phyloP scores from a whole-genome alignment of 192 early-diverging fungal genomes.

The Cetraspora pellucida region DNA sequence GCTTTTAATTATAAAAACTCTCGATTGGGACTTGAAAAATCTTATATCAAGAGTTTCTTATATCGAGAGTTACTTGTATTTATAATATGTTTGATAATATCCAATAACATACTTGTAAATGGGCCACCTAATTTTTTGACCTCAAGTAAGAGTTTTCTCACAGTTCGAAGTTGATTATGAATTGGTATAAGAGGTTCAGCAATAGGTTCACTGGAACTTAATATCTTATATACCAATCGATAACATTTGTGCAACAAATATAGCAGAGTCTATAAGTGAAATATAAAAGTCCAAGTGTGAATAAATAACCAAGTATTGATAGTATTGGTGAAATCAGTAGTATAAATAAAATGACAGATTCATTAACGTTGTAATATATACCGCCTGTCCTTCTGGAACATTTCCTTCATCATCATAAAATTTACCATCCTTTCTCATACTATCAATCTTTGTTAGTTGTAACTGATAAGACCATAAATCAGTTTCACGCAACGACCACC shows the following conservation, averaged over 20 bases:
- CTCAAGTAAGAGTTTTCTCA: conserved; percentile 75
- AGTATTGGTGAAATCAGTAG: too few species aligned
- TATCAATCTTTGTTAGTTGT: conserved; percentile 81
- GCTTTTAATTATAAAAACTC: too few species aligned
- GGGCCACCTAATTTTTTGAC: conserved; percentile 82
- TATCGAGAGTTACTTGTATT: too few species aligned
- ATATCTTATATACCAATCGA: conserved; percentile 79
- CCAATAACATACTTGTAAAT: conserved; percentile 53
- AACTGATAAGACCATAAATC: conserved; percentile 65
- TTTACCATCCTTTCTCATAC: conserved; percentile 81
- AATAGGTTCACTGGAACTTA: conserved; percentile 78
- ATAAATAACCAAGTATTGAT: too few species aligned
- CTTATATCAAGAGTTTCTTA: too few species aligned
- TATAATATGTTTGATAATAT: background rate
- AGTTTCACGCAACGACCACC: conserved; percentile 79
- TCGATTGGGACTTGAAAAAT: too few species aligned
- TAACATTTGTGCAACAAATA: conserved; percentile 80
- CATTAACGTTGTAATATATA: background rate
- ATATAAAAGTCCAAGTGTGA: too few species aligned
- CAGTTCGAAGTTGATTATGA: conserved; percentile 83
- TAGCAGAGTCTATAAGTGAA: background rate
- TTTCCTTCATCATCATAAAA: conserved; percentile 72
- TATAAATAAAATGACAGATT: too few species aligned
- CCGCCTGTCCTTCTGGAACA: conserved; percentile 68
- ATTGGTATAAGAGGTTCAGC: conserved; percentile 80